These are phyloP conservation scores for Daldinia sp. DNA, from an alignment of 2,329 filamentous ascomycete species.

Conservation along the genomic window DNA sequence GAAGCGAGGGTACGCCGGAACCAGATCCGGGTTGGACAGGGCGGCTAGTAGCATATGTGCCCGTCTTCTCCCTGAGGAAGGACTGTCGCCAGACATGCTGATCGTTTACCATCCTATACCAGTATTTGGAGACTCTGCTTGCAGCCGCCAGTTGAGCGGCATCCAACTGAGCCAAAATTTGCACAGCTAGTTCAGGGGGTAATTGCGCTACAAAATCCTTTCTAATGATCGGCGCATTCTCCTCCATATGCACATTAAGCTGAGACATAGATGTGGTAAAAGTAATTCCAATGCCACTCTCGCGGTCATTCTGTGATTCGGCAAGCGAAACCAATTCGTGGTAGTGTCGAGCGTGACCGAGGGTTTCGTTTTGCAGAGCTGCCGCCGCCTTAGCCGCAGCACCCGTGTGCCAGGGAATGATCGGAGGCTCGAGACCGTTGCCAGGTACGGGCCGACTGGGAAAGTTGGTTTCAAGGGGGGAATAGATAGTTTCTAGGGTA, in stretches of 20 bases:
- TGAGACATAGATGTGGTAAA: conserved; percentile 55
- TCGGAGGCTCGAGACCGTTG: conserved; percentile 61
- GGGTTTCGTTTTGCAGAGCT: conserved; percentile 64
- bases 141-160: conserved; percentile 59
- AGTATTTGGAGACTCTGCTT: conserved; percentile 59
- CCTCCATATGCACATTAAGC: conserved; percentile 45
- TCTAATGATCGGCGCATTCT: conserved; percentile 51
- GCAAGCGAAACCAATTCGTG: conserved; percentile 57
- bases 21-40: conserved; percentile 62
- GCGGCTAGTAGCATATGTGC: conserved; percentile 65
- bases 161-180: conserved; percentile 65
- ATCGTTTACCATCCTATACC: conserved; percentile 58
- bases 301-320: conserved; percentile 63
- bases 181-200: conserved; percentile 66
- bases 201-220: conserved; percentile 66
- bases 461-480: conserved; percentile 48
- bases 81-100: conserved; percentile 71
- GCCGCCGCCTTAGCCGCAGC: conserved; percentile 69
- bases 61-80: conserved; percentile 67
- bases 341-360: conserved; percentile 49
- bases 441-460: conserved; percentile 55
- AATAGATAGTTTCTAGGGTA: conserved; percentile 50
- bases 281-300: conserved; percentile 71
- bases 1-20: conserved; percentile 62
- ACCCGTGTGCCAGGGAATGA: conserved; percentile 67